phyloP scores from a whole-genome alignment of 441 rosid species.

The Biscutella laevigata region DNA sequence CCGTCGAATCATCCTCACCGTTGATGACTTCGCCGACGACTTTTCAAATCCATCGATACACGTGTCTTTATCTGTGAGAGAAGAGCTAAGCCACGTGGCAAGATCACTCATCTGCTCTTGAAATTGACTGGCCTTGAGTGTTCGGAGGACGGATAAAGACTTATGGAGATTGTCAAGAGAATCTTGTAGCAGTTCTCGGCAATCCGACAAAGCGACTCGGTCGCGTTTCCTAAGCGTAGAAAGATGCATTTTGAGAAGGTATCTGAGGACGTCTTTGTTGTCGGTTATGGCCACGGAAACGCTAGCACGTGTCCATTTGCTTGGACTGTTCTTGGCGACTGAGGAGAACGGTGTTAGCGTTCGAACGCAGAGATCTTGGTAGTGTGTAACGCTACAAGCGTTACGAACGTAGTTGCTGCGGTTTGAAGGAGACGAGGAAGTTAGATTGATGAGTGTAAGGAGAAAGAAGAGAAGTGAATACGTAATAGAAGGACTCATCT shows the following conservation, averaged over 20 bases:
- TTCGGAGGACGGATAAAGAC: constrained; percentile 49
- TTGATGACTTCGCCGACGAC: constrained; percentile 18
- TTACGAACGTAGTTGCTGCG: constrained; percentile 38
- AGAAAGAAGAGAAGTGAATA: constrained; percentile 11
- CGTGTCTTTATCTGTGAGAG: constrained; percentile 62
- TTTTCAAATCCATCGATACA: constrained; percentile 70
- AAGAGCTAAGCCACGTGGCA: constrained; percentile 63
- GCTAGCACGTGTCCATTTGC: constrained; percentile 82
- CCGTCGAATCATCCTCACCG: constrained; percentile 27
- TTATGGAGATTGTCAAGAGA: constrained; percentile 54
- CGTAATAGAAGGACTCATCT: constrained; percentile 17
- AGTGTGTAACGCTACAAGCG: constrained; percentile 76
- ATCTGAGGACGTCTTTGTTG: constrained; percentile 37
- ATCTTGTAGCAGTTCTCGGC: constrained; percentile 49
- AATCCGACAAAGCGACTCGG: constrained; percentile 49
- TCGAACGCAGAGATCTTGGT: constrained; percentile 45
- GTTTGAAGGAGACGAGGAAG: neutral
- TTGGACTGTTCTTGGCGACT: constrained; percentile 48
- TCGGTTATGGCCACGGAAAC: constrained; percentile 60
- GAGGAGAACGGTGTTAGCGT: constrained; percentile 54
- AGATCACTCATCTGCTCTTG: constrained; percentile 50
- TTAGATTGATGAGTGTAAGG: neutral
- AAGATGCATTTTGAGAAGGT: constrained; percentile 23
- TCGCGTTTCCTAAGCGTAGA: constrained; percentile 33
- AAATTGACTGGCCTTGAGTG: constrained; percentile 36